Evolutionary conservation across 2,329 filamentous ascomycete genomes (phyloP), one percentile per base, ranked within the genome.

Genomic region (Aspergillus luchuensis): DNA sequence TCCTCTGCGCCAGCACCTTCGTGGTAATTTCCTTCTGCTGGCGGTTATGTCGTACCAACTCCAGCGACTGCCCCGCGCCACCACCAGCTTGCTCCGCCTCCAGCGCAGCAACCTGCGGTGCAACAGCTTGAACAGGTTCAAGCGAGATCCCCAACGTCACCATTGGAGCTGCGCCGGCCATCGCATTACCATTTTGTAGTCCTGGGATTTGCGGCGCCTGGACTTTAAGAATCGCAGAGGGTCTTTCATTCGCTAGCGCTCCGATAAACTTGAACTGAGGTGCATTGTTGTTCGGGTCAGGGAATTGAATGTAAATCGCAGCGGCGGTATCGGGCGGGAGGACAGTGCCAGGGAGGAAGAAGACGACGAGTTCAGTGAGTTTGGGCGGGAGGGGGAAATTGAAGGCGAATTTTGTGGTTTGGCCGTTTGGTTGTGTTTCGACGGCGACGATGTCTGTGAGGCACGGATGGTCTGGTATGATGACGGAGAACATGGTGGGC

Each of bases 141-240:
- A 98, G 82, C 0, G 89, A 90, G 59, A 98, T 88, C 1, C 94
- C 95, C 30, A 98, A 80, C 4, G 91, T 88, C 23, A 94, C 81
- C n/a, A 83, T 82, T 15, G 79, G 79, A 28, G 68, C 79, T 52
- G 82, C 81, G 13, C 81, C 81, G 23, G 73, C 81, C 83, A 81
- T 80, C 33, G 76, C 75, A 55, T 75, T 76, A 71, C 67, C 76
- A 56, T 69, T 76, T 67, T 63, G 75, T 63, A 61, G 75, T 69
- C 72, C 76, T 39, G 67, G 70, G 63, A 67, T 67, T 21, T 21
- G 62, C 7, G 63, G 63, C 15, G 61, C 69, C 1, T 81, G 83
- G 65, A 96, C 81, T 74, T 91, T 92, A 82, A 98, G 97, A 59
- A 98, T 90, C 38, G 93, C 92, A 67, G 90, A 94, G 68, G 95